phyloP scores from a whole-genome alignment of 2,329 filamentous ascomycete species.

The Teratosphaeria epicoccoides region DNA sequence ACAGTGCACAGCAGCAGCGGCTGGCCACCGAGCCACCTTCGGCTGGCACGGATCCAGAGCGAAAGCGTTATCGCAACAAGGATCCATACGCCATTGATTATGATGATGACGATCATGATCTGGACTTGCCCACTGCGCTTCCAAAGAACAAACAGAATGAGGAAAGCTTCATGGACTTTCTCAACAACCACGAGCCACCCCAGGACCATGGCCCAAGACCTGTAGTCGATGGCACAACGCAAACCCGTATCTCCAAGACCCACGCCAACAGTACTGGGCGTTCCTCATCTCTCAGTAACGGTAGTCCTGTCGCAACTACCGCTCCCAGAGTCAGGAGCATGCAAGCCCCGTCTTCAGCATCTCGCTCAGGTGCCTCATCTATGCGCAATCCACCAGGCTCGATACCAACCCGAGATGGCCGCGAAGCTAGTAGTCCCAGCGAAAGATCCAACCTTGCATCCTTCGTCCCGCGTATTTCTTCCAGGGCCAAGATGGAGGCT shows the following conservation, averaged over 20 bases:
- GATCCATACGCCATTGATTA: conserved; percentile 90
- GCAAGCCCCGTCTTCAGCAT: conserved; percentile 1
- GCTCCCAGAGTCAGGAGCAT: neutral
- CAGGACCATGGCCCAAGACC: conserved; percentile 6
- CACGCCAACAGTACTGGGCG: conserved; percentile 2
- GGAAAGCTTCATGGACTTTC: conserved; percentile 63
- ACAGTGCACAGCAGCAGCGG: conserved; percentile 12
- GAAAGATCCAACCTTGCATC: neutral
- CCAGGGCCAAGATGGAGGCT: conserved; percentile 4
- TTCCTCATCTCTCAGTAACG: neutral
- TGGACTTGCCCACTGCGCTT: conserved; percentile 41
- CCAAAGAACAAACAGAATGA: conserved; percentile 35
- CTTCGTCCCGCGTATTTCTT: neutral
- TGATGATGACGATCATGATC: conserved; percentile 41
- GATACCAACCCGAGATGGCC: neutral
- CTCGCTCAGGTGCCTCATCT: conserved; percentile 1
- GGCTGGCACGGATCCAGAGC: conserved; percentile 16
- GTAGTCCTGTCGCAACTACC: neutral
- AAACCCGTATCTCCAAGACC: neutral
- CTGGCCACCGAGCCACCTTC: neutral
- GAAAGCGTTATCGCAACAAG: conserved; percentile 65
- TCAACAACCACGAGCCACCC: conserved; percentile 59
- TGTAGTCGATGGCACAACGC: conserved; percentile 2
- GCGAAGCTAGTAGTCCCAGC: neutral
- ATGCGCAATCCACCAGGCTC: neutral